Base-by-base conservation (phyloP, 257 asterid genomes). In the Solanum pennellii region DNA sequence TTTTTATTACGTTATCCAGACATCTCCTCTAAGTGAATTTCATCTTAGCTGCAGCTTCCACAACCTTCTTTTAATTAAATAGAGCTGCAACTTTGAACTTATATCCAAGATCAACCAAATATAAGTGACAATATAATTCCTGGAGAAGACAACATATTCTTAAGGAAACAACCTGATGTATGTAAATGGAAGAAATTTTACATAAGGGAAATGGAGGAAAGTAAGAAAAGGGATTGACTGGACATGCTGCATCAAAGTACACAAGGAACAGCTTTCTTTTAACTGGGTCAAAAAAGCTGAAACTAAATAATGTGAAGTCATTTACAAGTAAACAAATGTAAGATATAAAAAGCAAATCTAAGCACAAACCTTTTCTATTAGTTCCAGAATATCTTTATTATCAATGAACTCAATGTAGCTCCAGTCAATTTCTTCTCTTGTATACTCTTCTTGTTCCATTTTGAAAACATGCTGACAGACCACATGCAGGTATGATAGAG, bases 361-460 rank as follows among this genome's bases (percentile, higher is more conserved):
- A 47, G 47, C 18, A 71, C 85, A 83, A 83, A 94, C 99, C 99
- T 97, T 97, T 91, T 97, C 99, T 86, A 97, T 95, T 85, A 97
- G 96, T 90, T 95, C 99, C 65, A 95, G 89, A 89, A 97, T 92
- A 93, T 97, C 99, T 92, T 96, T 94, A 91, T 97, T 97, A 90
- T 95, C 99, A 83, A 97, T 95, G 93, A 97, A 97, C 95, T 97
- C 99, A 68, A 97, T 97, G 93, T 97, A 97, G 93, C 99, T 97
- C 99, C 99, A 97, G 90, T 96, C 90, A 86, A 97, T 97, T 91
- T 96, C 98, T 91, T 97, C 99, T 89, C 94, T 97, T 8, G 98
- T 97, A 86, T 97, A 97, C 94, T 97, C 99, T 91, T 97, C 99
- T 95, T 97, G 99, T 95, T 97, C 99, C 99, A 95, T 97, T 93